Base-by-base conservation (phyloP, 1,139 yeast genomes). In the Groenewaldozyma sp. region DNA sequence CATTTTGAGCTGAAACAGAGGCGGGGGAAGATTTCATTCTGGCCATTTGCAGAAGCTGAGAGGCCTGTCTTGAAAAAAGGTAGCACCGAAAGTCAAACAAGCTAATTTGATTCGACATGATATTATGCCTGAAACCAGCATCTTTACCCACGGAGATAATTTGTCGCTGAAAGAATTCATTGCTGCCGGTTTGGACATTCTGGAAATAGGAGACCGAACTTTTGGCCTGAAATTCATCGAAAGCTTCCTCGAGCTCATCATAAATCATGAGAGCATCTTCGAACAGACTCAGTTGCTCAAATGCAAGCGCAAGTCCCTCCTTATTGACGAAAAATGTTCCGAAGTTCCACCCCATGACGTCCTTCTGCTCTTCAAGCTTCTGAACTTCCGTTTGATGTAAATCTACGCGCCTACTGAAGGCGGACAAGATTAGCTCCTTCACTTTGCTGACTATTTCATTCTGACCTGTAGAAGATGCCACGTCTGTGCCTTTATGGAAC, bases 221-320 rank as follows among this genome's bases (percentile, higher is more conserved):
- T n/a, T n/a, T n/a, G n/a, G n/a, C n/a, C n/a, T n/a, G n/a, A n/a
- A n/a, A n/a, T n/a, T n/a, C n/a, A 19, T 28, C n/a, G 33, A 60
- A 60, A 14, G 64, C 45, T 34, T 51, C 41, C 44, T 56, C 59
- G 34, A 55, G 56, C 35, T 70, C 71, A 37, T 68, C 68, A 45
- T 73, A 74, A 7, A 70, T 64, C 2, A 55, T 56, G 32, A 78
- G 57, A 0, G 87, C 68, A 40, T 81, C 91, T 39, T 75, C 80
- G 38, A 67, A 63, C 3, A 82, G 60, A 35, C 67, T 65, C 64
- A 81, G 65, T 37, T 72, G 71, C 37, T 70, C 71, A 45, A 67
- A 67, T 4, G 71, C 64, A 20, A 62, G 49, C 0, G 73, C 74
- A 28, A 71, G 50, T 4, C 71, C 70, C 45, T 71, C 75, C 41